phyloP scores from a whole-genome alignment of 306 rosid genomes.

The Corylus heterophylla region DNA sequence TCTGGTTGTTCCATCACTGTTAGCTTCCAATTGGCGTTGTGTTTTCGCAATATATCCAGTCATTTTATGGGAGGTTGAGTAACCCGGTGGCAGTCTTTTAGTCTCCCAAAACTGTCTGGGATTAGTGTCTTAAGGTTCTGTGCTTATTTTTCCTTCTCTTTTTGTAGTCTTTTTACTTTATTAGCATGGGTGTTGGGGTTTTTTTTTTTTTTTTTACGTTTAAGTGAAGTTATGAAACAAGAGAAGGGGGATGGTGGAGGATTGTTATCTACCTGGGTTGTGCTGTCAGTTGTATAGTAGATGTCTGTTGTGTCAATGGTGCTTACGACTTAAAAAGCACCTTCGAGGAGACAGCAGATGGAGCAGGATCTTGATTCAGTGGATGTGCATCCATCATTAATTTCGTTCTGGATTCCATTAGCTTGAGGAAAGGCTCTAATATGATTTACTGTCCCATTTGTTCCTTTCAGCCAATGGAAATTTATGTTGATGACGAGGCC shows the following conservation, averaged over 20 bases:
- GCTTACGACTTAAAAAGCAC: conserved; percentile 48
- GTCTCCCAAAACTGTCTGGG: conserved; percentile 24
- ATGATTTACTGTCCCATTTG: conserved; percentile 84
- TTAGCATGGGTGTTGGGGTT: conserved; percentile 22
- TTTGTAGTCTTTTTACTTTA: conserved; percentile 14
- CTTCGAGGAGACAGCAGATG: conserved; percentile 70
- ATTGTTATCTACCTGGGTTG: conserved; percentile 12
- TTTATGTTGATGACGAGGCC: conserved; percentile 98
- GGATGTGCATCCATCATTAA: conserved; percentile 79
- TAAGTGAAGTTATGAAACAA: background rate
- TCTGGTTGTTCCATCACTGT: conserved; percentile 37
- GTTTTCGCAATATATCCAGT: conserved; percentile 22
- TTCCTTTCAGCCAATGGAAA: conserved; percentile 99
- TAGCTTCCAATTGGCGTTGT: conserved; percentile 34
- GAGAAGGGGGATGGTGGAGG: conserved; percentile 23
- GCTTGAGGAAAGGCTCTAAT: conserved; percentile 90
- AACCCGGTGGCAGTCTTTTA: conserved; percentile 21
- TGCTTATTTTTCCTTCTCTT: conserved; percentile 19
- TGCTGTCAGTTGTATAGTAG: conserved; percentile 41
- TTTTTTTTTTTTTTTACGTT: conserved; percentile 16
- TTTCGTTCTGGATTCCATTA: conserved; percentile 89
- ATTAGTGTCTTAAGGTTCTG: conserved; percentile 20
- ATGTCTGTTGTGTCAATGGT: conserved; percentile 41
- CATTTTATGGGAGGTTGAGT: conserved; percentile 30
- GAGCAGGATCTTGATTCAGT: conserved; percentile 66